phyloP scores from a whole-genome alignment of 139 green algal species.

The Chlorella ohadii region DNA sequence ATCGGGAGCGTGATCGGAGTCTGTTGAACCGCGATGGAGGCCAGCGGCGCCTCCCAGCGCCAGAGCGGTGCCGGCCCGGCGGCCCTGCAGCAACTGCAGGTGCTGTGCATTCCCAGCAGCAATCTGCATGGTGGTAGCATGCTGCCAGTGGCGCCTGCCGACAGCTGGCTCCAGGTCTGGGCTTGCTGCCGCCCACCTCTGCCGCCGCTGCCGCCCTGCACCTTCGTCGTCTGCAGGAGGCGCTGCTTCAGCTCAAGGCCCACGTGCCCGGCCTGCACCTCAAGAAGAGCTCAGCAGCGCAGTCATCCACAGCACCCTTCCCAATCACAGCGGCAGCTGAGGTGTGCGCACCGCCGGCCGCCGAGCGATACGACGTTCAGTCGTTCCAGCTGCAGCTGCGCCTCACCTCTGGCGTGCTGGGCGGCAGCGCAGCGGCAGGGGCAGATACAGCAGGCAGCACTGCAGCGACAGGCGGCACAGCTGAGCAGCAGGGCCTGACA shows the following conservation, averaged over 20 bases:
- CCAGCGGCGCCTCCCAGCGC: too few species aligned
- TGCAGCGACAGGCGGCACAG: not conserved
- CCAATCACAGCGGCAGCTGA: slow-evolving; percentile 14
- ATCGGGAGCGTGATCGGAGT: too few species aligned
- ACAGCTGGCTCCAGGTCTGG: not conserved
- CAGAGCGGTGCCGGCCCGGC: too few species aligned
- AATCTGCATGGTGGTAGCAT: too few species aligned
- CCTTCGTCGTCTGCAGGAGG: not conserved
- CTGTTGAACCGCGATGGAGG: too few species aligned
- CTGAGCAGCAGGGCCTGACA: not conserved
- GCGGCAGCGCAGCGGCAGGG: not conserved
- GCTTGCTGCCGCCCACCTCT: not conserved
- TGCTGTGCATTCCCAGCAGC: not conserved
- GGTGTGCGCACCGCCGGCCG: not conserved
- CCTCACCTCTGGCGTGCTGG: not conserved
- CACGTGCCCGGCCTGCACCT: not conserved
- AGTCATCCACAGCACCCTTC: slow-evolving; percentile 15
- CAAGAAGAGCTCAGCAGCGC: not conserved
- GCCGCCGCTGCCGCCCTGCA: not conserved
- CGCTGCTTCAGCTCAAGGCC: slow-evolving; percentile 16
- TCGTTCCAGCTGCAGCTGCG: not conserved
- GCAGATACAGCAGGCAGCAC: not conserved
- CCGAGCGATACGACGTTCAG: slow-evolving; percentile 20
- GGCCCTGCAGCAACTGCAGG: slow-evolving; percentile 1
- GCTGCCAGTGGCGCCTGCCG: not conserved